A percentile compares a stretch with the other conserved stretches of the same genome.
Evolutionary conservation across 495 filamentous ascomycete genomes (phyloP).

Genomic region (Aspergillus diversus): DNA sequence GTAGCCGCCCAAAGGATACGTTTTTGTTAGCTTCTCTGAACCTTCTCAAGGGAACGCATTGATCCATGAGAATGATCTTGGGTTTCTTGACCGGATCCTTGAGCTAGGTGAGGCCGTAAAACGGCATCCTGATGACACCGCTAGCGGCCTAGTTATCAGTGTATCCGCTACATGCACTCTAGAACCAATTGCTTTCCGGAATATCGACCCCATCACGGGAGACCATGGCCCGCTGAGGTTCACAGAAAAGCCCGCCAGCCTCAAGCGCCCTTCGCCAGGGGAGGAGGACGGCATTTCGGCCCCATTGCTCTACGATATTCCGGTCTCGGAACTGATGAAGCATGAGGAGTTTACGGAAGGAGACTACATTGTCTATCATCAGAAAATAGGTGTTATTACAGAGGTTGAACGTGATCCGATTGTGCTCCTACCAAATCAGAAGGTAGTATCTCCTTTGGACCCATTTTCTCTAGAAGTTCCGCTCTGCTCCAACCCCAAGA

Average conservation of each 20-base stretch:
- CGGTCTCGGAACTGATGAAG: slow-evolving; percentile 19
- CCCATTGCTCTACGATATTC: slow-evolving; percentile 20
- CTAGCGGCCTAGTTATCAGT: slow-evolving; percentile 47
- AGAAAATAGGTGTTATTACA: slow-evolving; percentile 29
- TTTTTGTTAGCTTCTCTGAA: slow-evolving; percentile 35
- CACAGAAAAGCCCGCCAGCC: slow-evolving; percentile 19
- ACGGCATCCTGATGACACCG: slow-evolving; percentile 37
- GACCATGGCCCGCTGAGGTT: slow-evolving; percentile 28
- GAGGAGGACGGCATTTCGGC: slow-evolving; percentile 4
- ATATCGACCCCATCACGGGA: slow-evolving; percentile 23
- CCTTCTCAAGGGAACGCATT: slow-evolving; percentile 33
- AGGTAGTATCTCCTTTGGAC: slow-evolving; percentile 19
- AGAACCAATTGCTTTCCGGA: slow-evolving; percentile 35
- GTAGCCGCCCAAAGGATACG: slow-evolving; percentile 44
- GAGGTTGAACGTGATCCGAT: slow-evolving; percentile 27
- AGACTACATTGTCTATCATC: slow-evolving; percentile 28
- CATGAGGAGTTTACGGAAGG: slow-evolving; percentile 26
- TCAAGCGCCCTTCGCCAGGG: background rate
- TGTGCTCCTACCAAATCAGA: slow-evolving; percentile 24
- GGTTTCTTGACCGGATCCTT: slow-evolving; percentile 44
- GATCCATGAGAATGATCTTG: slow-evolving; percentile 46
- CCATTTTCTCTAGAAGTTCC: slow-evolving; percentile 20
- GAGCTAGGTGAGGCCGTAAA: slow-evolving; percentile 50
- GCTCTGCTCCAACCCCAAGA: slow-evolving; percentile 12
- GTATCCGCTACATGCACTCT: slow-evolving; percentile 38